These are phyloP conservation scores for Tephrocybe sp. DNA, from an alignment of 768 basidiomycete genomes.

Conservation along the genomic window DNA sequence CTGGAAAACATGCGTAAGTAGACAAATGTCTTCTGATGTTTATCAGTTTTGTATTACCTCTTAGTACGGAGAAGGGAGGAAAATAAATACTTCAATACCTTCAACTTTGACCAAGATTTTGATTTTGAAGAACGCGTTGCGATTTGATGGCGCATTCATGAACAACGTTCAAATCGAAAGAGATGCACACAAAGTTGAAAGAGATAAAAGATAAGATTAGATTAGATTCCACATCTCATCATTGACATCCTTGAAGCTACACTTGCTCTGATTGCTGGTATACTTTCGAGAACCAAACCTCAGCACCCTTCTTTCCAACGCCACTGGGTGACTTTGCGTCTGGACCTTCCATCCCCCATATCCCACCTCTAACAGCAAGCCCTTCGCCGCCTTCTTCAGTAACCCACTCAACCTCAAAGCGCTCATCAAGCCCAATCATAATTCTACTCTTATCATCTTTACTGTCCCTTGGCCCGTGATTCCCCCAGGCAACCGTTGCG, in stretches of 20 bases:
- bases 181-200: too few species aligned
- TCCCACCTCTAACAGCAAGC: constrained; percentile 34
- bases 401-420: constrained; percentile 39
- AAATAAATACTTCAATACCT: too few species aligned
- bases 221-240: too few species aligned
- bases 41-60: too few species aligned
- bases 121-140: too few species aligned
- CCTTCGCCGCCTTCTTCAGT: constrained; percentile 20
- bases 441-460: constrained; percentile 25
- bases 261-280: background rate
- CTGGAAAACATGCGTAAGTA: background rate
- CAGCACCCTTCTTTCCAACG: constrained; percentile 30
- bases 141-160: too few species aligned
- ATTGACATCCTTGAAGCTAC: too few species aligned
- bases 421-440: constrained; percentile 32
- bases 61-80: too few species aligned
- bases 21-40: too few species aligned
- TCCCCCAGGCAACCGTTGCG: constrained; percentile 34
- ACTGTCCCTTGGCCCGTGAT: constrained; percentile 16
- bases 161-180: too few species aligned
- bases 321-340: constrained; percentile 29
- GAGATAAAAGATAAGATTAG: too few species aligned
- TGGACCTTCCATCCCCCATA: constrained; percentile 38
- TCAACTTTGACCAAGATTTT: too few species aligned
- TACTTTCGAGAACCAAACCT: constrained; percentile 33